These are phyloP conservation scores for Centaurea solstitialis DNA, from an alignment of 129 eudicot genomes.

Conservation along the genomic window DNA sequence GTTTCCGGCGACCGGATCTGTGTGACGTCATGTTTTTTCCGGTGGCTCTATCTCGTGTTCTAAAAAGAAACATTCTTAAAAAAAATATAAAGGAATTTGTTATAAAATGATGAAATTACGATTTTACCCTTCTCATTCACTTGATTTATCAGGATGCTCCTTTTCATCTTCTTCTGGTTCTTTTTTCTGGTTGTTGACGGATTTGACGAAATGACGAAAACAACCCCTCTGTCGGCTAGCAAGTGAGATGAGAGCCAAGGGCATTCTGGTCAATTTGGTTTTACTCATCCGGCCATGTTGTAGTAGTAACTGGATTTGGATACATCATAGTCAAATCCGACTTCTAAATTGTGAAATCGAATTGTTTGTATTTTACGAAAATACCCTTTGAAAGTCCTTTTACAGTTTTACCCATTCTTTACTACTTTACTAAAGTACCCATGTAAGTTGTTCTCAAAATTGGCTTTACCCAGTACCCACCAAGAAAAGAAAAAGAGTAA, in stretches of 20 bases:
- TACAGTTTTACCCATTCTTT: neutral
- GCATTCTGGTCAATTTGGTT: neutral
- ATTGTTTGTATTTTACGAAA: neutral
- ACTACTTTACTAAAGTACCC: neutral
- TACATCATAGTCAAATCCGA: neutral
- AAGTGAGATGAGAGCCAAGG: neutral
- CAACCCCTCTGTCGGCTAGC: slow-evolving; percentile 19
- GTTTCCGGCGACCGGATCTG: neutral
- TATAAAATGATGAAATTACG: neutral
- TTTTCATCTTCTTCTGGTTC: neutral
- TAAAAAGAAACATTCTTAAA: neutral
- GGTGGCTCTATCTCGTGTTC: neutral
- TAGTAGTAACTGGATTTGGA: neutral
- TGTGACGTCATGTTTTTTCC: too few relatives aligned
- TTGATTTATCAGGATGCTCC: neutral
- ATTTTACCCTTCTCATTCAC: slow-evolving; percentile 12
- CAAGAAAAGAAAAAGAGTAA: neutral
- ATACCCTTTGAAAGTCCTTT: neutral
- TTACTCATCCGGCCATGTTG: neutral
- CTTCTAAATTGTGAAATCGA: neutral
- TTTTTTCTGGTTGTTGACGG: neutral
- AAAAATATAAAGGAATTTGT: neutral
- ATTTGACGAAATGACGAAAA: neutral
- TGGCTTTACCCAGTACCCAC: neutral
- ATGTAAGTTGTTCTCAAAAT: neutral